phyloP scores from a whole-genome alignment of 164 flowering plant genomes.

The Vitis amurensis region DNA sequence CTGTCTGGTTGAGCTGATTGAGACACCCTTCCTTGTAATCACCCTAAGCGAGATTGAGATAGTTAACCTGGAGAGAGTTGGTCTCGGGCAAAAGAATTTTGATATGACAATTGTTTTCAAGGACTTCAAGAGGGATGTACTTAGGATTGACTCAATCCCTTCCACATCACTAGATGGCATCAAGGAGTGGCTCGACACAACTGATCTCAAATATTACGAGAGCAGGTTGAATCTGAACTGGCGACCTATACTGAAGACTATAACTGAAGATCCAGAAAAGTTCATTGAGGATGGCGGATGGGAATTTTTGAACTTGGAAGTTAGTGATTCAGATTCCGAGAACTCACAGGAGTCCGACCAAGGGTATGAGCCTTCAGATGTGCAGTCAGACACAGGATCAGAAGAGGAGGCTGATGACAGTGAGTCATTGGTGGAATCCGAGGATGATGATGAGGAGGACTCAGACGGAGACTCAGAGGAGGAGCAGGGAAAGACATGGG shows the following conservation, averaged over 20 bases:
- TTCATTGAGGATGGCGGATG: conserved; percentile 87
- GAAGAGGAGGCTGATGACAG: conserved; percentile 63
- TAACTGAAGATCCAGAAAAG: conserved; percentile 69
- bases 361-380: conserved; percentile 78
- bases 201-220: conserved; percentile 83
- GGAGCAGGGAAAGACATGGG: conserved; percentile 87
- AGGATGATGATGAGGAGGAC: conserved; percentile 69
- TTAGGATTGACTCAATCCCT: conserved; percentile 80
- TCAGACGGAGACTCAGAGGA: conserved; percentile 72
- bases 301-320: conserved; percentile 87
- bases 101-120: conserved; percentile 85
- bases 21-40: conserved; percentile 71
- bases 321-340: conserved; percentile 71
- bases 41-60: conserved; percentile 81
- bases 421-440: conserved; percentile 82
- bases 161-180: conserved; percentile 77
- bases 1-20: conserved; percentile 80
- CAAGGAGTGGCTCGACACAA: conserved; percentile 87
- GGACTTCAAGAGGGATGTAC: conserved; percentile 82
- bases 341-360: conserved; percentile 70
- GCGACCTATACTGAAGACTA: conserved; percentile 67
- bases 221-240: conserved; percentile 76
- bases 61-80: conserved; percentile 80
- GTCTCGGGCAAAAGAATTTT: conserved; percentile 81
- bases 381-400: conserved; percentile 58